These are phyloP conservation scores for Ganoderma lucidum DNA, from an alignment of 1,284 basidiomycete species.

Conservation along the genomic window DNA sequence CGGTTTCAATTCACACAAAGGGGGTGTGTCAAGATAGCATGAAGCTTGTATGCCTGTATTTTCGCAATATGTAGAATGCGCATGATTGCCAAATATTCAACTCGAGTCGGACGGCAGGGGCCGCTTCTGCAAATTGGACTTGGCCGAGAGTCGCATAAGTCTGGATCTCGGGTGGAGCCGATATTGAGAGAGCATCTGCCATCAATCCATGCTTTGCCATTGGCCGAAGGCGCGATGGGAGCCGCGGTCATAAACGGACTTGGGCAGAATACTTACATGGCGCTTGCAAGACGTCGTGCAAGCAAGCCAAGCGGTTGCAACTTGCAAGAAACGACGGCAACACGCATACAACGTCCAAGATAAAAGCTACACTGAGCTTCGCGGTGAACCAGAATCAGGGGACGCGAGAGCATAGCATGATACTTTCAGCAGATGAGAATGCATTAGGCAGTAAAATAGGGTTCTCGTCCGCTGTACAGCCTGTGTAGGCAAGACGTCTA, in stretches of 20 bases:
- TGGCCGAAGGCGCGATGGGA: not conserved
- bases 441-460: constrained; percentile 22
- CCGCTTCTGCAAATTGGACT: not conserved
- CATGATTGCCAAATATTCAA: not conserved
- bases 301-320: not conserved
- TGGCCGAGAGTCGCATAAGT: not conserved
- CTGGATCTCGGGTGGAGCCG: not conserved
- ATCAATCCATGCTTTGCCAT: not conserved
- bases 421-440: constrained; percentile 16
- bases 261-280: not conserved
- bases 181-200: no score
- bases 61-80: constrained; percentile 20
- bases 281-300: not conserved
- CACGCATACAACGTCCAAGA: not conserved
- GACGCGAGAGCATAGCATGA: not conserved
- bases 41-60: constrained; percentile 30
- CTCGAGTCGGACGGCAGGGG: not conserved
- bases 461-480: constrained; percentile 19
- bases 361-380: not conserved
- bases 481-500: constrained; percentile 44
- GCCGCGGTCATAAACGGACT: not conserved
- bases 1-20: not conserved
- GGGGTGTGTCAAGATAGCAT: constrained; percentile 22
- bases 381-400: not conserved
- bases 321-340: not conserved